A percentile compares a stretch with the other conserved stretches of the same genome.
These are phyloP conservation scores for Termitomyces sp. DNA, from an alignment of 768 basidiomycete genomes.

Conservation along the genomic window DNA sequence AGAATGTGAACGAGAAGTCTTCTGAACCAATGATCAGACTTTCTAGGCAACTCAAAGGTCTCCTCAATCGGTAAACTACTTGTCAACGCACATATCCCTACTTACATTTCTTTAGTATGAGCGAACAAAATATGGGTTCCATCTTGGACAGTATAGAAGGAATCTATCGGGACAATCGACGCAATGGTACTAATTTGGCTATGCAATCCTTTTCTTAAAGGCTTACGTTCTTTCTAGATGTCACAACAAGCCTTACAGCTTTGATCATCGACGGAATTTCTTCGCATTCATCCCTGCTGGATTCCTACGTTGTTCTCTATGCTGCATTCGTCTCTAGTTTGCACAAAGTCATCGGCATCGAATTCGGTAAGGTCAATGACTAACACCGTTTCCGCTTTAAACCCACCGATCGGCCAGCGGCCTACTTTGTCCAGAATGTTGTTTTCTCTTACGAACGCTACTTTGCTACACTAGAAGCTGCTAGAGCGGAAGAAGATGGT, in stretches of 20 bases:
- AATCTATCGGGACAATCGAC: conserved; percentile 66
- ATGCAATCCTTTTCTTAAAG: not conserved
- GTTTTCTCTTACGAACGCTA: conserved; percentile 63
- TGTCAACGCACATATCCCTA: not conserved
- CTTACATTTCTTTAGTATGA: conserved; percentile 51
- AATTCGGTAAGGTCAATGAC: conserved; percentile 64
- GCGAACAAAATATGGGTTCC: conserved; percentile 79
- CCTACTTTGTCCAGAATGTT: conserved; percentile 73
- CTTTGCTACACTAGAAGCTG: conserved; percentile 29
- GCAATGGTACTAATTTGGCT: conserved; percentile 56
- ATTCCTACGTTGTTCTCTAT: conserved; percentile 86
- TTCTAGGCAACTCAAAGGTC: conserved; percentile 73
- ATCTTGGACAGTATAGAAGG: conserved; percentile 73
- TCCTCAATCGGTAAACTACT: conserved; percentile 69
- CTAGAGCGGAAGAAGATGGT: conserved; percentile 29
- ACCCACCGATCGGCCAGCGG: conserved; percentile 41
- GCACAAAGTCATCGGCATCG: conserved; percentile 76
- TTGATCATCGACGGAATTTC: conserved; percentile 78
- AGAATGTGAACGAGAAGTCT: conserved; percentile 19
- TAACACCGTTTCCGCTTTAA: not conserved
- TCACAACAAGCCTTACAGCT: conserved; percentile 71
- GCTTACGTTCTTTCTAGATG: conserved; percentile 43
- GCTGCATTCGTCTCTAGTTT: conserved; percentile 80
- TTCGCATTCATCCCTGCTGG: conserved; percentile 72
- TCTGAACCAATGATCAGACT: conserved; percentile 49